Evolutionary conservation across 768 basidiomycete species (phyloP).

Genomic region (Aureoboletus auriporus): DNA sequence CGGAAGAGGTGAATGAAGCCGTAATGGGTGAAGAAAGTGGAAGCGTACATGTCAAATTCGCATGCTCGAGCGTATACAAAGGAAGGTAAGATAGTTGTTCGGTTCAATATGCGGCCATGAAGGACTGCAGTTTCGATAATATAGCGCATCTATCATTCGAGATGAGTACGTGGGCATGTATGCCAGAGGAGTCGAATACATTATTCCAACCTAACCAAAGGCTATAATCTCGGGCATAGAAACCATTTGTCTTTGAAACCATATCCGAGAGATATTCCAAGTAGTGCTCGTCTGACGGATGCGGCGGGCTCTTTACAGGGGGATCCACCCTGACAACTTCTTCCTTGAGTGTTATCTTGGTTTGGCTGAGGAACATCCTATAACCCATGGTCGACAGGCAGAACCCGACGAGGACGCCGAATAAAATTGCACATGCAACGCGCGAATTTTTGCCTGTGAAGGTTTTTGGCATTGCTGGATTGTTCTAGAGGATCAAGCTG

Average conservation of each 20-base stretch:
- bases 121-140: constrained; percentile 44
- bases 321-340: constrained; percentile 12
- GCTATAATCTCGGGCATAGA: constrained; percentile 43
- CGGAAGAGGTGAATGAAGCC: not conserved
- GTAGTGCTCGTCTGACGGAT: constrained; percentile 17
- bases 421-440: constrained; percentile 15
- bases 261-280: constrained; percentile 31
- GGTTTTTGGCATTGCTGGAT: constrained; percentile 1
- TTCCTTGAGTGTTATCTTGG: not conserved
- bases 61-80: constrained; percentile 46
- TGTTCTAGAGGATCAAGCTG: not conserved
- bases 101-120: constrained; percentile 40
- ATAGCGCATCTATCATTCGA: constrained; percentile 38
- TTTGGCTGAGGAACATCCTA: constrained; percentile 6
- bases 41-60: constrained; percentile 31
- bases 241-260: constrained; percentile 39
- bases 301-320: not conserved
- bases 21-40: not conserved
- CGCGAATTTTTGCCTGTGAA: not conserved
- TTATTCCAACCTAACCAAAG: constrained; percentile 51
- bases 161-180: not conserved
- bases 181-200: constrained; percentile 16
- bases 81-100: constrained; percentile 43
- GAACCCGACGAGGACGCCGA: constrained; percentile 29
- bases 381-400: constrained; percentile 15